These are phyloP conservation scores for Articulospora tetracladia DNA, from an alignment of 495 filamentous ascomycete genomes.

Conservation along the genomic window DNA sequence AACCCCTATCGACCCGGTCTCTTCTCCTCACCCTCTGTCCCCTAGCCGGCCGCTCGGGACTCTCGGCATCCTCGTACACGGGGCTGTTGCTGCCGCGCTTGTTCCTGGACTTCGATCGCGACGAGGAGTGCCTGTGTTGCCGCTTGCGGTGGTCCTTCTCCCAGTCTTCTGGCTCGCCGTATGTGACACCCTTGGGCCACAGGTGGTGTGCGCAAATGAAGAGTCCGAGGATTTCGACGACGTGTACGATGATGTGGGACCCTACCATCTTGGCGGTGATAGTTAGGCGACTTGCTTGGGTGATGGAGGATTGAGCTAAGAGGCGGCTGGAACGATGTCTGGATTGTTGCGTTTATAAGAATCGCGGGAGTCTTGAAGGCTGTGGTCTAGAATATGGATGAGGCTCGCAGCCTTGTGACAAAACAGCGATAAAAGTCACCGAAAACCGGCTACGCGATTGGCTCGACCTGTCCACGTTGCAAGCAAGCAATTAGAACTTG, in stretches of 20 bases:
- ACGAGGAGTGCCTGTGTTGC: background rate
- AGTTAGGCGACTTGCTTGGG: background rate
- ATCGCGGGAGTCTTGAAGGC: background rate
- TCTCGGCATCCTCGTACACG: background rate
- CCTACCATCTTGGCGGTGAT: slow-evolving; percentile 7
- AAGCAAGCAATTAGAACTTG: background rate
- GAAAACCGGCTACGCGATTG: background rate
- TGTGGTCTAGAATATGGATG: background rate
- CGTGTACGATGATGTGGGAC: slow-evolving; percentile 9
- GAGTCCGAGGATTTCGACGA: slow-evolving; percentile 14
- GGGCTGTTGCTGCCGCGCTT: background rate
- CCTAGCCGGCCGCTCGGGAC: background rate
- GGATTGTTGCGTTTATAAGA: background rate
- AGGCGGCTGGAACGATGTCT: background rate
- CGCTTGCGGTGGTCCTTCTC: slow-evolving; percentile 12
- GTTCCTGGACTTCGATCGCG: slow-evolving; percentile 4
- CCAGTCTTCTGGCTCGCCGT: slow-evolving; percentile 22
- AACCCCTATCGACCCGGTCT: slow-evolving; percentile 1
- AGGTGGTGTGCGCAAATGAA: slow-evolving; percentile 20
- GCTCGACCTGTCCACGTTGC: background rate
- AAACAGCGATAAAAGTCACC: background rate
- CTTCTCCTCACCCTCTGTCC: background rate
- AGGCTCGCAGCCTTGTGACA: slow-evolving; percentile 10
- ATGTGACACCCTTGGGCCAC: slow-evolving; percentile 22
- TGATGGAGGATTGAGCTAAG: background rate